These are phyloP conservation scores for Naganishia vaughanmartiniae DNA, from an alignment of 768 basidiomycete species.

Conservation along the genomic window DNA sequence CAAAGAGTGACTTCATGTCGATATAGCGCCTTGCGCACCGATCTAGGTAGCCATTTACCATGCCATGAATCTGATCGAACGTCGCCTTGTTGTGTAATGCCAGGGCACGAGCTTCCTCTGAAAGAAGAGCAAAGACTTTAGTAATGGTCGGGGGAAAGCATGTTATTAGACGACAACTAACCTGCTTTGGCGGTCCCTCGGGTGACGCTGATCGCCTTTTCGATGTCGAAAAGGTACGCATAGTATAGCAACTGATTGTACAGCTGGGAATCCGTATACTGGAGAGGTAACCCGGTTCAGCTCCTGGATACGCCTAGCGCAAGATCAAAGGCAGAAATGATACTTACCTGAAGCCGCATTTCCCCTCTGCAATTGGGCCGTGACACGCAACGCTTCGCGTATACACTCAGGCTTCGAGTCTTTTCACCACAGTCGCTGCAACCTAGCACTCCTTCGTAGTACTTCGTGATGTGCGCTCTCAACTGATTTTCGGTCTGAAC, in stretches of 20 bases:
- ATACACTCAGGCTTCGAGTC: slow-evolving; percentile 92
- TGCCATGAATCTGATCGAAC: slow-evolving; percentile 59
- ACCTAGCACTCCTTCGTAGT: slow-evolving; percentile 84
- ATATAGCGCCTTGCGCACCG: slow-evolving; percentile 89
- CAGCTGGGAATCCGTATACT: slow-evolving; percentile 80
- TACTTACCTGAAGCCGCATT: slow-evolving; percentile 71
- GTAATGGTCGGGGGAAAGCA: neutral
- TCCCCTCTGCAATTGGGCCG: slow-evolving; percentile 64
- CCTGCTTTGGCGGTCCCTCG: slow-evolving; percentile 55
- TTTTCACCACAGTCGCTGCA: slow-evolving; percentile 86
- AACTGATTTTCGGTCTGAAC: slow-evolving; percentile 85
- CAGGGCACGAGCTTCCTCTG: slow-evolving; percentile 63
- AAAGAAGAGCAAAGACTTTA: slow-evolving; percentile 15
- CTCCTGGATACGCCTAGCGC: neutral
- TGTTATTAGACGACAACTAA: slow-evolving; percentile 39
- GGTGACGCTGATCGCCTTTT: slow-evolving; percentile 62
- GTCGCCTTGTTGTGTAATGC: slow-evolving; percentile 58
- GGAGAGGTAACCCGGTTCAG: slow-evolving; percentile 4
- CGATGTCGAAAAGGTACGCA: slow-evolving; percentile 69
- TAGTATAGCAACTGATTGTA: slow-evolving; percentile 91
- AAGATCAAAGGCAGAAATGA: neutral
- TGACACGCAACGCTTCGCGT: slow-evolving; percentile 75
- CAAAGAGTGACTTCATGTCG: slow-evolving; percentile 73
- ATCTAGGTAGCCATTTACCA: slow-evolving; percentile 76
- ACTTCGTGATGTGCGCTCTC: slow-evolving; percentile 68